Evolutionary conservation across 2,329 filamentous ascomycete genomes (phyloP).

Genomic region (Diaporthe vexans): DNA sequence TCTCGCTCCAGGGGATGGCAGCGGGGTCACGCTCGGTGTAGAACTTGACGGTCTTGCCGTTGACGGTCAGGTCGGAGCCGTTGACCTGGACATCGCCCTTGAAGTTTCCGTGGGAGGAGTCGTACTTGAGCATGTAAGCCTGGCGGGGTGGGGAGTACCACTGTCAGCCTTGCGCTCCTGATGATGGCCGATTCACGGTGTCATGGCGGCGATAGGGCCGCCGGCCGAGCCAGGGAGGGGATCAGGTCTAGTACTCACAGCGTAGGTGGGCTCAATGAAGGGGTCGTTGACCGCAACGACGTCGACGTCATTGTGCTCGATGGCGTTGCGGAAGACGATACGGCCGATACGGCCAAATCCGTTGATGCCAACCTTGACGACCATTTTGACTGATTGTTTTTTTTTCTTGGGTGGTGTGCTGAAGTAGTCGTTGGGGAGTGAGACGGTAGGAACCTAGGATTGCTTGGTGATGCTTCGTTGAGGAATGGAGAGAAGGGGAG

Average conservation of each 20-base stretch:
- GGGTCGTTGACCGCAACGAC: conserved; percentile 99
- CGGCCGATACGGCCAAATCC: conserved; percentile 99
- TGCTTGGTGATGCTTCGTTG: conserved; percentile 29
- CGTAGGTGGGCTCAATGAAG: conserved; percentile 98
- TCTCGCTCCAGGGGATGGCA: conserved; percentile 89
- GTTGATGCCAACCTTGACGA: conserved; percentile 94
- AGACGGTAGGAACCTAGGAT: conserved; percentile 2
- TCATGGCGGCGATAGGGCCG: background rate
- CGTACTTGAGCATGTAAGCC: conserved; percentile 99
- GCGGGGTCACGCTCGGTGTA: conserved; percentile 93
- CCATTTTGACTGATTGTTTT: conserved; percentile 58
- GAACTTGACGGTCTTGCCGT: conserved; percentile 96
- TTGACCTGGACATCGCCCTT: conserved; percentile 88
- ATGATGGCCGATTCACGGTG: background rate
- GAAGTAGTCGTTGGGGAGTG: conserved; percentile 23
- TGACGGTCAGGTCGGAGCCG: conserved; percentile 82
- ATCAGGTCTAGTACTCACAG: conserved; percentile 75
- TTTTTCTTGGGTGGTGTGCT: background rate
- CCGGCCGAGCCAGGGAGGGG: background rate
- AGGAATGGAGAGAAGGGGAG: conserved; percentile 30
- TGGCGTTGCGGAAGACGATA: conserved; percentile 98
- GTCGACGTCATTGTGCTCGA: conserved; percentile 90
- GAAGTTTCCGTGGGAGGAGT: conserved; percentile 97
- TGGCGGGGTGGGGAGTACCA: conserved; percentile 53
- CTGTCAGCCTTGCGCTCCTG: conserved; percentile 48